phyloP scores from a whole-genome alignment of 805 yeast species.

The Saccharomyces jurei region DNA sequence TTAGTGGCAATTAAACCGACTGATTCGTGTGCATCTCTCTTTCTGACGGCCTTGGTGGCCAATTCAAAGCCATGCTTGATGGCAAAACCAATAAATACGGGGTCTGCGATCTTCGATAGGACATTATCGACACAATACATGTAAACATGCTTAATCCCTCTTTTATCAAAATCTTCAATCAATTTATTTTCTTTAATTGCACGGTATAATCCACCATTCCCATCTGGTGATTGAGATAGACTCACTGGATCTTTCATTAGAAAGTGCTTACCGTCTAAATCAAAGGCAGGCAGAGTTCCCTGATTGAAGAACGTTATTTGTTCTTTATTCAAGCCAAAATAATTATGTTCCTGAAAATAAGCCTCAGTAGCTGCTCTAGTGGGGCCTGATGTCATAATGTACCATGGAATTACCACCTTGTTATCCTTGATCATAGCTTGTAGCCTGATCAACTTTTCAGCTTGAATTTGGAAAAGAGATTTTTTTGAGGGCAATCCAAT shows the following conservation, averaged over 20 bases:
- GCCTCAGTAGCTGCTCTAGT: slow-evolving; percentile 68
- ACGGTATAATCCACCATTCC: slow-evolving; percentile 92
- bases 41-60: slow-evolving; percentile 92
- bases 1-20: slow-evolving; percentile 87
- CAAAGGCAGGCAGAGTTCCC: slow-evolving; percentile 89
- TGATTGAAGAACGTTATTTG: slow-evolving; percentile 83
- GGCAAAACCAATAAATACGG: slow-evolving; percentile 76
- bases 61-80: slow-evolving; percentile 56
- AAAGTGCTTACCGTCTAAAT: slow-evolving; percentile 58
- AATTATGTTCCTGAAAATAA: slow-evolving; percentile 53
- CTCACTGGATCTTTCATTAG: slow-evolving; percentile 47
- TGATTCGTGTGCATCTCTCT: slow-evolving; percentile 75
- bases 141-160: slow-evolving; percentile 81
- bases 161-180: slow-evolving; percentile 54
- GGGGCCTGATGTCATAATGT: slow-evolving; percentile 91
- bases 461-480: slow-evolving; percentile 85
- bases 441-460: slow-evolving; percentile 67
- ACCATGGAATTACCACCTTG: slow-evolving; percentile 53
- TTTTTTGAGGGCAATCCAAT: slow-evolving; percentile 78
- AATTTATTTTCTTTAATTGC: slow-evolving; percentile 63
- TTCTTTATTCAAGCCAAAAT: slow-evolving; percentile 57
- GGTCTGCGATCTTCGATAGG: slow-evolving; percentile 88
- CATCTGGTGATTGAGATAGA: slow-evolving; percentile 88
- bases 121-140: slow-evolving; percentile 97
- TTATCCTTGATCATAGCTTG: slow-evolving; percentile 33